Evolutionary conservation across 257 asterid species (phyloP), one percentile per base, ranked within the genome.

Genomic region (Verbena officinalis): DNA sequence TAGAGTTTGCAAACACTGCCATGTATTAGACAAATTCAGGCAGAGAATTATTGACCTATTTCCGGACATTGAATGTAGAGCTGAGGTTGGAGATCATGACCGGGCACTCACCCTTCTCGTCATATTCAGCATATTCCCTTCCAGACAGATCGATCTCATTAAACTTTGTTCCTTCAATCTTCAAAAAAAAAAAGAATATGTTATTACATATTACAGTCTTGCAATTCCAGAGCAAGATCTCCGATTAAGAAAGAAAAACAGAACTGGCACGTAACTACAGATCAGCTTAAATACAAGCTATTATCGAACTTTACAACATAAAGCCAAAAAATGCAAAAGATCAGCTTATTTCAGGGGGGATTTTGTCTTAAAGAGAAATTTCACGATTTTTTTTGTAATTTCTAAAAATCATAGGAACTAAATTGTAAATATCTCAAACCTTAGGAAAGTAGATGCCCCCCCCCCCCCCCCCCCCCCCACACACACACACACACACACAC

Each of bases 61-160:
- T 86, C 43, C 57, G 75, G 46, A 86, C 82, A 2, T 62, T 71
- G 65, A 94, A 94, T 55, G 51, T 75, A 20, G 96, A 86, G 48
- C 82, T 75, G 22, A 77, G 84, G 74, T 86, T 88, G 70, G 96
- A 88, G 75, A 90, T 84, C 96, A 83, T 88, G 71, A 94, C 98
- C 0, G 96, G 96, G 65, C 84, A 80, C 76, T 83, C 84, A 12
- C 99, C 98, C 85, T 88, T 91, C 80, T 94, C 98, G 39, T 88
- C 96, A 27, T 90, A 94, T 55, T 90, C 99, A 16, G 83, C 65
- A 46, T 66, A 94, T 30, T 94, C 98, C 21, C 85, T 97, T 46
- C 59, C 85, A 0, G 96, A 86, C 68, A 94, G 74, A 73, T 94
- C 96, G 19, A 94, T 83, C 75, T 69, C 87, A 11, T 69, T 77